Percentiles rank a stretch among this genome's conserved stretches.
Conservation (phyloP, 345 rosid genomes). For the Leavenworthia alabamica region DNA sequence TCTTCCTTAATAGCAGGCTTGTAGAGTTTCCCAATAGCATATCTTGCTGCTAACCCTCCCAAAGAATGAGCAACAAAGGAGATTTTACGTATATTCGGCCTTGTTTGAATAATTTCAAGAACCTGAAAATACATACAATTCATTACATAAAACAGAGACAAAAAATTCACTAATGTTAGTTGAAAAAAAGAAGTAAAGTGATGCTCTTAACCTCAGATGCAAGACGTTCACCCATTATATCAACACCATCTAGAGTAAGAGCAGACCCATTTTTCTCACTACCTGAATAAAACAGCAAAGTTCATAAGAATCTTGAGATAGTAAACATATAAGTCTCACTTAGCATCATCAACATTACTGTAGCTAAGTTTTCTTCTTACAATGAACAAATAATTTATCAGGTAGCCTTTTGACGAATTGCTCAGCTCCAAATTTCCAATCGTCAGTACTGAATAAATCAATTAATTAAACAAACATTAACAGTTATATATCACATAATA, state of each 20-base stretch:
- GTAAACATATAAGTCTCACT: no score
- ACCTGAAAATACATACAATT: conserved; percentile 45
- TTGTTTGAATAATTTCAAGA: conserved; percentile 60
- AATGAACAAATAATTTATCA: conserved; percentile 77
- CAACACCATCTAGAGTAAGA: conserved; percentile 84
- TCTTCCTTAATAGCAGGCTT: conserved; percentile 43
- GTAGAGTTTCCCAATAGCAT: conserved; percentile 83
- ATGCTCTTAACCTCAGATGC: conserved; percentile 60
- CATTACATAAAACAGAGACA: not conserved
- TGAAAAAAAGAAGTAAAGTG: not conserved
- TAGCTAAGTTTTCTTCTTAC: conserved; percentile 44
- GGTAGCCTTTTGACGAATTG: conserved; percentile 70
- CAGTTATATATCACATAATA: no score
- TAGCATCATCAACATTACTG: no score
- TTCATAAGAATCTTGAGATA: not conserved
- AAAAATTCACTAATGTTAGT: not conserved
- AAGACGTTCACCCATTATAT: conserved; percentile 94
- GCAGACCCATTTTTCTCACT: conserved; percentile 61
- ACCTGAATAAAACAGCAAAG: conserved; percentile 41
- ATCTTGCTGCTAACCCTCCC: conserved; percentile 91
- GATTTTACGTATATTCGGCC: conserved; percentile 61
- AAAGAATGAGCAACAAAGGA: conserved; percentile 91
- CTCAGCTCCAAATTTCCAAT: conserved; percentile 95
- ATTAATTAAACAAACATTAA: not conserved
- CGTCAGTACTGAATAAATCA: conserved; percentile 49